Evolutionary conservation across 257 asterid species (phyloP).

Genomic region (Plantago ovata): DNA sequence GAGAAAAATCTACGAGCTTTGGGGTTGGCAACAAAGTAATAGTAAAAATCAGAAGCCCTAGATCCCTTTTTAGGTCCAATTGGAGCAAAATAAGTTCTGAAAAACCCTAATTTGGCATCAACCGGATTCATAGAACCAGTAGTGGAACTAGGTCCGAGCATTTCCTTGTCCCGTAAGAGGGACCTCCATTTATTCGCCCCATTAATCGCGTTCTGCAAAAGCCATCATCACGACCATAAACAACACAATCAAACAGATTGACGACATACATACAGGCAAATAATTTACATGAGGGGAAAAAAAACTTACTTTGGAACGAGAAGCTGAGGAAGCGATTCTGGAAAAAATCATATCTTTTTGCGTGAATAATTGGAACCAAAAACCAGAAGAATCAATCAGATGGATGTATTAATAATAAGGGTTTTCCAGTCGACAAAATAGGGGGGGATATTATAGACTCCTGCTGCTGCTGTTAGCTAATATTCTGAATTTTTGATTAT

Average conservation of each 20-base stretch:
- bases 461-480: too few relatives aligned
- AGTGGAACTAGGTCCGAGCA: slow-evolving; percentile 27
- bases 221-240: slow-evolving; percentile 9
- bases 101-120: slow-evolving; percentile 50
- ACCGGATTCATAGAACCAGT: slow-evolving; percentile 21
- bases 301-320: slow-evolving; percentile 49
- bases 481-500: too few relatives aligned
- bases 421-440: too few relatives aligned
- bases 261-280: background rate
- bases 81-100: slow-evolving; percentile 61
- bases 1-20: slow-evolving; percentile 49
- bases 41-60: slow-evolving; percentile 42
- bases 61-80: slow-evolving; percentile 35
- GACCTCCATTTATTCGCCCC: slow-evolving; percentile 39
- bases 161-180: slow-evolving; percentile 26
- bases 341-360: slow-evolving; percentile 45
- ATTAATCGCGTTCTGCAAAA: slow-evolving; percentile 53
- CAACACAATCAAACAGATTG: slow-evolving; percentile 1
- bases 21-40: slow-evolving; percentile 35
- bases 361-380: background rate
- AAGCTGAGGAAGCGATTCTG: slow-evolving; percentile 43
- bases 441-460: too few relatives aligned
- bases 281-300: background rate
- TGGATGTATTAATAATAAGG: too few relatives aligned
- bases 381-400: background rate